Evolutionary conservation across 495 filamentous ascomycete genomes (phyloP), one percentile per base, ranked within the genome.

Genomic region (Immersiella caudata): DNA sequence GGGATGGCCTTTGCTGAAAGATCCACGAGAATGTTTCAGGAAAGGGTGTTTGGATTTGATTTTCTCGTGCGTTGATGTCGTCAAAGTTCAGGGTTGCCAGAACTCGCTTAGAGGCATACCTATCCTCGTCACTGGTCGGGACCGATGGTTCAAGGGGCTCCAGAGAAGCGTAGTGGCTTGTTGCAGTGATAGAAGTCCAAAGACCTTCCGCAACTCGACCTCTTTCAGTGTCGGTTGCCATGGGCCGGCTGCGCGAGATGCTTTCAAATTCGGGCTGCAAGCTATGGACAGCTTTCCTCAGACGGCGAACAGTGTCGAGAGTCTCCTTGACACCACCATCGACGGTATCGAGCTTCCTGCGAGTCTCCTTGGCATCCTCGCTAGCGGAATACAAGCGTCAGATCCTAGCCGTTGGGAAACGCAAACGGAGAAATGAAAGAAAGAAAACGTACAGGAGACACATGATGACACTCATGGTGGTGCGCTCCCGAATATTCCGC

Each of bases 11-110:
- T 33, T 8, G 29, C 29, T 33, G 29, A 33, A 63, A n/a, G 1
- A 63, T 18, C 60, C 60, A 63, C 6, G 18, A 27, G 33, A 63
- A 63, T 5, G 60, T 63, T 12, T 63, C 60, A 11, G 60, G 60
- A 12, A 63, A 63, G 18, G 58, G 26, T 11, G 9, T 24, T 35
- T 33, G 6, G 58, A 61, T 61, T 21, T 61, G 26, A 21, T n/a
- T 8, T 29, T 24, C n/a, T 14, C 58, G 58, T 2, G 58, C 58
- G 2, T 5, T 40, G 24, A 61, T 61, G 21, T 61, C 29, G 1
- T 61, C 58, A 35, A 61, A 61, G 2, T n/a, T 9, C 6, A 61
- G 29, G 14, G 5, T 35, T 7, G 14, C 27, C 16, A 61, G 24
- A 14, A 61, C 16, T 33, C 29, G 33, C 5, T 29, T 5, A 61